These are phyloP conservation scores for Thielaviopsis cerberus DNA, from an alignment of 2,329 filamentous ascomycete species.

Conservation along the genomic window DNA sequence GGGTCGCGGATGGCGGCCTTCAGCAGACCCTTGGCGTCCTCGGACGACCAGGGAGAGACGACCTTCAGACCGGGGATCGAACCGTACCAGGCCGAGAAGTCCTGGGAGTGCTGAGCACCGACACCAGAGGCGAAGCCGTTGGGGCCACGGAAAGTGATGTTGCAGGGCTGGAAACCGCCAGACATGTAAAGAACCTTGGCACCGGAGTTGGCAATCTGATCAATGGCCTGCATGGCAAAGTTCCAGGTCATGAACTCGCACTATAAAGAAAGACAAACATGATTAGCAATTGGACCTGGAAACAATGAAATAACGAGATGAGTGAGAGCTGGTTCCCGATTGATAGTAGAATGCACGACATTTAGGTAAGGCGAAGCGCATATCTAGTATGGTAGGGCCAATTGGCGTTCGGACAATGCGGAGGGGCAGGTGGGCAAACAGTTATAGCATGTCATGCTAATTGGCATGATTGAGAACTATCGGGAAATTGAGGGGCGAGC, in stretches of 20 bases:
- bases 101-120: constrained; percentile 93
- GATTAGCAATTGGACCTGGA: constrained; percentile 3
- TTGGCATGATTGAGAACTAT: background rate
- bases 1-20: constrained; percentile 97
- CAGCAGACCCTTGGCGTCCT: constrained; percentile 93
- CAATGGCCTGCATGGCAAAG: constrained; percentile 99
- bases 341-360: background rate
- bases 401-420: background rate
- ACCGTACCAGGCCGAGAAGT: constrained; percentile 97
- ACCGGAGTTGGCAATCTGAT: constrained; percentile 97
- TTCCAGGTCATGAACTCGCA: constrained; percentile 99
- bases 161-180: constrained; percentile 96
- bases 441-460: background rate
- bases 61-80: constrained; percentile 96
- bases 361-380: background rate
- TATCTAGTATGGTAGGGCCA: background rate
- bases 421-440: background rate
- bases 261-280: constrained; percentile 24
- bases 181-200: constrained; percentile 99
- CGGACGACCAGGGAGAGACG: constrained; percentile 83
- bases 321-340: background rate
- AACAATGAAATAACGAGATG: background rate
- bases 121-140: constrained; percentile 96
- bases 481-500: background rate
- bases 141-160: constrained; percentile 97